These are phyloP conservation scores for Cercophora scortea DNA, from an alignment of 495 filamentous ascomycete species.

Conservation along the genomic window DNA sequence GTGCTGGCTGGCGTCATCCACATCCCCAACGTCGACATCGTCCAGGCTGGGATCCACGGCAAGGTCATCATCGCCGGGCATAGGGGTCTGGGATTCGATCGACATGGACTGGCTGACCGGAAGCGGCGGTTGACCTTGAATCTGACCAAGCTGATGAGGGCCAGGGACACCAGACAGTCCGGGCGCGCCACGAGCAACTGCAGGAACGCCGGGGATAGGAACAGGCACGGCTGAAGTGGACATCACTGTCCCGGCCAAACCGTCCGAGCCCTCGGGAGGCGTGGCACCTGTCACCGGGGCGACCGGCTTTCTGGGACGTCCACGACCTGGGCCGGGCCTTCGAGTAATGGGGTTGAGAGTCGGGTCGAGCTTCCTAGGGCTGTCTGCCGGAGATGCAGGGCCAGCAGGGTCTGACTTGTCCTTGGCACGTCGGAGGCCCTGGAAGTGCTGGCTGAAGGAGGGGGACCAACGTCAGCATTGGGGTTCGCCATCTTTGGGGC, in stretches of 20 bases:
- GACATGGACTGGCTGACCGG: slow-evolving; percentile 2
- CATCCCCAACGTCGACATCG: slow-evolving; percentile 9
- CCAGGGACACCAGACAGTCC: slow-evolving; percentile 2
- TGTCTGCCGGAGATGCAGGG: slow-evolving; percentile 1
- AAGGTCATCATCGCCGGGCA: slow-evolving; percentile 10
- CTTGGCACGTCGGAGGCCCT: slow-evolving; percentile 39
- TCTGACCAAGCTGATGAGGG: slow-evolving; percentile 1
- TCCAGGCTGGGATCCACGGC: slow-evolving; percentile 24
- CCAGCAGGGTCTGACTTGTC: slow-evolving; percentile 33
- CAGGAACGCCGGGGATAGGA: not conserved
- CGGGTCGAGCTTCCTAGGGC: slow-evolving; percentile 31
- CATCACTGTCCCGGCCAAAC: not conserved
- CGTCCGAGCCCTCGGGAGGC: not conserved
- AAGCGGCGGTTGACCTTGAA: slow-evolving; percentile 1
- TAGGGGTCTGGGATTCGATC: slow-evolving; percentile 11
- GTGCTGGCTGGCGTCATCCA: slow-evolving; percentile 3
- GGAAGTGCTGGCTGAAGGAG: slow-evolving; percentile 39
- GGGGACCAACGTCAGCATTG: not conserved
- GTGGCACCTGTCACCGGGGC: not conserved
- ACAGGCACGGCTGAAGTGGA: too few relatives aligned
- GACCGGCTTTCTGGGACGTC: slow-evolving; percentile 32
- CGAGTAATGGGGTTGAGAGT: slow-evolving; percentile 41
- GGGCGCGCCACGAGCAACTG: not conserved
- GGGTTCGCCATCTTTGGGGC: not conserved
- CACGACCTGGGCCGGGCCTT: slow-evolving; percentile 40